A percentile compares a stretch with the other conserved stretches of the same genome.
Conservation (phyloP, 1,284 basidiomycete genomes). For the Malassezia restricta region DNA sequence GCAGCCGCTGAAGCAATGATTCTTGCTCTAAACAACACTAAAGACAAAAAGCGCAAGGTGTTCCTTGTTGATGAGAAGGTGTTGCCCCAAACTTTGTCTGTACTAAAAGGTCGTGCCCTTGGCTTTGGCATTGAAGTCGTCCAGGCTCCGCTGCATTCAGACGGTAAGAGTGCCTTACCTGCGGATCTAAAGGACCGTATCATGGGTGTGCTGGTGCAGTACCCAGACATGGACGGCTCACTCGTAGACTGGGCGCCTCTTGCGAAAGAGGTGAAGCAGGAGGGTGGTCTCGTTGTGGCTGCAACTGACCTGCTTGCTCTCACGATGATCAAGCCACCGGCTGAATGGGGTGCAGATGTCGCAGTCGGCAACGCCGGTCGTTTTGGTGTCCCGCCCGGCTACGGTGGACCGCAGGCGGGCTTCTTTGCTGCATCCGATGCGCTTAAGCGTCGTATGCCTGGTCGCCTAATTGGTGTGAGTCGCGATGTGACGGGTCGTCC, state of each 20-base stretch:
- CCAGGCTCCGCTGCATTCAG: constrained; percentile 23
- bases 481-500: constrained; percentile 70
- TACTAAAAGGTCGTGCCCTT: constrained; percentile 39
- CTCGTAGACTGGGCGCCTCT: constrained; percentile 65
- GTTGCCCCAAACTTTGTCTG: constrained; percentile 42
- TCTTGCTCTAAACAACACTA: constrained; percentile 29
- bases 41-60: constrained; percentile 33
- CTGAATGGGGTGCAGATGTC: constrained; percentile 96
- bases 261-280: constrained; percentile 60
- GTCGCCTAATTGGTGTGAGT: constrained; percentile 79
- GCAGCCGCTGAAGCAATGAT: constrained; percentile 45
- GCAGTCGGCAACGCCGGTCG: constrained; percentile 87
- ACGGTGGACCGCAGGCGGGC: constrained; percentile 55
- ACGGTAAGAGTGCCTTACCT: constrained; percentile 31
- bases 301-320: constrained; percentile 86
- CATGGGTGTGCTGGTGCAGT: constrained; percentile 67
- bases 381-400: constrained; percentile 58
- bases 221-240: constrained; percentile 74
- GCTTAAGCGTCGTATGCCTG: constrained; percentile 93
- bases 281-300: constrained; percentile 67
- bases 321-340: constrained; percentile 85
- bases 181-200: constrained; percentile 54
- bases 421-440: constrained; percentile 91
- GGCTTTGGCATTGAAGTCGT: constrained; percentile 43
- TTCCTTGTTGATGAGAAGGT: constrained; percentile 42